Base-by-base conservation (phyloP, 148 eudicot genomes). In the Chenopodium album region DNA sequence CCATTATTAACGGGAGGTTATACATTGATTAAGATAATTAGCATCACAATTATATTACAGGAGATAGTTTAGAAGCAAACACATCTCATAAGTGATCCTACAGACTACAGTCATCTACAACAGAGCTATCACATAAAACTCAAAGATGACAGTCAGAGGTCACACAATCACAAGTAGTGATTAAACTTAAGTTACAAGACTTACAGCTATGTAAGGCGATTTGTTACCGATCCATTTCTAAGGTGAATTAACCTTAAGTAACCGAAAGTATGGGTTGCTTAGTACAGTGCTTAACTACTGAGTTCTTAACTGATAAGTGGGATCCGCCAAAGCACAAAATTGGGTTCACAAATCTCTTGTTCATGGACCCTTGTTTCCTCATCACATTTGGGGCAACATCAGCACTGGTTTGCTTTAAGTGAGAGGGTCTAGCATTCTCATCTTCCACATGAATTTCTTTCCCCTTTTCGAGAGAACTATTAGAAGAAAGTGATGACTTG, bases 261-360 rank as follows among this genome's bases (percentile, higher is more conserved):
- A 56, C 87, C 8, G 82, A 47, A 0, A 37, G 64, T 71, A 75
- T 71, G 1, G 64, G 59, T 62, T 74, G 82, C 73, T 84, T 83
- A 28, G 76, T 59, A 75, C 71, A 82, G 34, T 78, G 81, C 44
- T 64, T 83, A 37, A 76, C 71, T 41, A 71, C 17, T 23, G 85
- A 62, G 12, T 73, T 84, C 73, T 81, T 83, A 26, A 67, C 76
- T 20, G 76, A 62, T 70, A 67, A 75, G 41, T 85, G 81, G 0
- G 87, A 74, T 52, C 85, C 98, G 47, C 95, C 94, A 50, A 93
- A 95, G 82, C 97, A 92, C 60, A 92, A 78, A 44, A 79, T 82
- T 48, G 89, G 89, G 84, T 88, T 89, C 84, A 87, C 78, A 82
- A 83, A 79, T 82, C 79, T 82, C 85, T 74, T 86, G 76, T 79